Percentiles rank a stretch among this genome's conserved stretches.
phyloP scores from a whole-genome alignment of 2,329 filamentous ascomycete species.

The Cytospora piceicola region DNA sequence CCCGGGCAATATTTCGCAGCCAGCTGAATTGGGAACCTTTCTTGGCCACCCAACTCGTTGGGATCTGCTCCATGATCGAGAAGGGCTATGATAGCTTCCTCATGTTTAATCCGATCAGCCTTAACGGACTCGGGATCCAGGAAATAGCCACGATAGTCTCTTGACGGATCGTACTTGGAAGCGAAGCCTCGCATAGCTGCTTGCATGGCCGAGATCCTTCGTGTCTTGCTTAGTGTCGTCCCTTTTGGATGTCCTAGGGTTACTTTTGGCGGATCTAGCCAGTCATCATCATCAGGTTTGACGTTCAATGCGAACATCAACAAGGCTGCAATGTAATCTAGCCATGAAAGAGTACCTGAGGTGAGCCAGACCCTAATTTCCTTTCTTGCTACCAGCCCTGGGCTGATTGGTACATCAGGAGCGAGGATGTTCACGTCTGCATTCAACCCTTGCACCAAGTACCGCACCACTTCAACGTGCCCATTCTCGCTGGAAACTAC shows the following conservation, averaged over 20 bases:
- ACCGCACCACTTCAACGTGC: not conserved
- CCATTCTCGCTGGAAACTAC: not conserved
- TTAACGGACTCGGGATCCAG: not conserved
- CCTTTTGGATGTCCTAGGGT: no score
- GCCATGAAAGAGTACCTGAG: not conserved
- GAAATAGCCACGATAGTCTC: not conserved
- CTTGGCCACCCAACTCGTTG: not conserved
- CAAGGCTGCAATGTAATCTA: not conserved
- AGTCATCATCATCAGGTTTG: no score
- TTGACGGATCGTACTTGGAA: not conserved
- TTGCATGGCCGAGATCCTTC: no score
- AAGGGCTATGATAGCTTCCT: not conserved
- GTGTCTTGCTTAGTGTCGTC: no score
- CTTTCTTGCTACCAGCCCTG: not conserved
- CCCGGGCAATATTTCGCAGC: not conserved
- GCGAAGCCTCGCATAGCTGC: no score
- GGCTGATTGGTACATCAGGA: not conserved
- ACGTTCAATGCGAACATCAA: no score
- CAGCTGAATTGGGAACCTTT: not conserved
- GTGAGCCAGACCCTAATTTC: no score
- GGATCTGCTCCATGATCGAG: not conserved
- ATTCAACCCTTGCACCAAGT: not conserved
- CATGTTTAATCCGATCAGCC: not conserved
- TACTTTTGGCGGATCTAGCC: no score
- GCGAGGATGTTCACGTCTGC: not conserved